Evolutionary conservation across 768 basidiomycete species (phyloP), one percentile per base, ranked within the genome.

Genomic region (Termitomyces sp.): DNA sequence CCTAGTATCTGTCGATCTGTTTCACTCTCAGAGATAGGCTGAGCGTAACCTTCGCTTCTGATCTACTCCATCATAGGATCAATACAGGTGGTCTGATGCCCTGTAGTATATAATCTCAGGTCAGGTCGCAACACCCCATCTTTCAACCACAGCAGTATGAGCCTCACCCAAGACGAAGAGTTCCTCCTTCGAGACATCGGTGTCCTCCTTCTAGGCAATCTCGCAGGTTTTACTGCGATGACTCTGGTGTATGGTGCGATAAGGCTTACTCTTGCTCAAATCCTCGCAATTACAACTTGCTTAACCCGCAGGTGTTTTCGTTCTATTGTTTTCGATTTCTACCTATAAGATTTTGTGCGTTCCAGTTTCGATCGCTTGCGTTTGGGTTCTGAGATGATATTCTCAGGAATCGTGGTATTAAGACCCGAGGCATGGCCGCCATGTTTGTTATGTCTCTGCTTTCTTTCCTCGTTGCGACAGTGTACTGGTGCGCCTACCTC

Each of bases 171-270:
- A 5, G 26, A 38, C 1, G 60, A 60, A 51, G 60, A 60, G 48
- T 11, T 2, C 1, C 56, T 61, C 17, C 54, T 61, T 42, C 60
- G 56, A 3, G 45, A 61, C 5, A 61, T 61, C 19, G 60, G 60
- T 23, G 56, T 61, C 23, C 49, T 55, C 40, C 56, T 61, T 14
- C 45, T 61, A 12, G 60, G 60, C 6, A 55, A 55, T 37, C 50
- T 61, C 10, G 60, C 60, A 40, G 60, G 60, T 9, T 61, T 61
- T 28, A 61, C 60, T 21, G 53, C 60, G 44, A 61, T 61, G 56
- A 61, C 60, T 12, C 40, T 61, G 45, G 56, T 61, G 19, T 61
- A 61, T 19, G 60, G 60, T 58, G 35, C 23, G 52, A 42, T 35
- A 12, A 8, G 23, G 3, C 30, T 41, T 3, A 14, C 30, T 3